Evolutionary conservation across 768 basidiomycete species (phyloP).

Genomic region (Leccinum subgranulosum): DNA sequence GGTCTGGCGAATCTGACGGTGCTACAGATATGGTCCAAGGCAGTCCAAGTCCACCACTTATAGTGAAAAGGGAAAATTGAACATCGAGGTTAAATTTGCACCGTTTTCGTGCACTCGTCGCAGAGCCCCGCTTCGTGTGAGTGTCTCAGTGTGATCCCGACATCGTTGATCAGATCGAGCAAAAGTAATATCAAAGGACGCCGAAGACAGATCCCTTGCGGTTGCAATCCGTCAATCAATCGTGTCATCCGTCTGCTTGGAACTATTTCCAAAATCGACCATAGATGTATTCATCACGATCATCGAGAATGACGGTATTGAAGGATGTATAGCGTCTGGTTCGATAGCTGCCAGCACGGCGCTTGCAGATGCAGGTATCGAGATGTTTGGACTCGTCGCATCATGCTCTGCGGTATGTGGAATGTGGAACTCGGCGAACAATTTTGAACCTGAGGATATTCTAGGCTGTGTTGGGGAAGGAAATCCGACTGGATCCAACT

Average conservation of each 20-base stretch:
- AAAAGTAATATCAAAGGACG: constrained; percentile 59
- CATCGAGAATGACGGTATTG: constrained; percentile 90
- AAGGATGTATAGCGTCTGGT: constrained; percentile 83
- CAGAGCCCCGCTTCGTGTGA: constrained; percentile 82
- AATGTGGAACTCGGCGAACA: not conserved
- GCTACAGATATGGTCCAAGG: constrained; percentile 72
- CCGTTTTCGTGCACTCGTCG: constrained; percentile 84
- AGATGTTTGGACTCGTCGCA: constrained; percentile 83
- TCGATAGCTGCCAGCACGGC: constrained; percentile 87
- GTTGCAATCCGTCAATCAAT: constrained; percentile 85
- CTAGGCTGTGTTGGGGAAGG: constrained; percentile 54
- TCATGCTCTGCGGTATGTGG: constrained; percentile 73
- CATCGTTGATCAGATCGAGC: not conserved
- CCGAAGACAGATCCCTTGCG: constrained; percentile 86
- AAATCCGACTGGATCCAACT: constrained; percentile 80
- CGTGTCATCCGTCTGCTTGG: constrained; percentile 77
- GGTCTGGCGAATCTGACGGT: not conserved
- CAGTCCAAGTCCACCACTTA: constrained; percentile 80
- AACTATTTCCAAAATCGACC: constrained; percentile 89
- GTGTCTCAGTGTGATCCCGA: constrained; percentile 23
- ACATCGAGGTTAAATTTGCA: constrained; percentile 95
- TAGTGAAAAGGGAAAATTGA: constrained; percentile 83
- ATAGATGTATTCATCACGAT: constrained; percentile 90
- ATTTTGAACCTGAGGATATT: constrained; percentile 5
- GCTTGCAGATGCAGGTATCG: constrained; percentile 89